Conservation (phyloP, 2,329 filamentous ascomycete species). For the Pyrenochaeta sp. region DNA sequence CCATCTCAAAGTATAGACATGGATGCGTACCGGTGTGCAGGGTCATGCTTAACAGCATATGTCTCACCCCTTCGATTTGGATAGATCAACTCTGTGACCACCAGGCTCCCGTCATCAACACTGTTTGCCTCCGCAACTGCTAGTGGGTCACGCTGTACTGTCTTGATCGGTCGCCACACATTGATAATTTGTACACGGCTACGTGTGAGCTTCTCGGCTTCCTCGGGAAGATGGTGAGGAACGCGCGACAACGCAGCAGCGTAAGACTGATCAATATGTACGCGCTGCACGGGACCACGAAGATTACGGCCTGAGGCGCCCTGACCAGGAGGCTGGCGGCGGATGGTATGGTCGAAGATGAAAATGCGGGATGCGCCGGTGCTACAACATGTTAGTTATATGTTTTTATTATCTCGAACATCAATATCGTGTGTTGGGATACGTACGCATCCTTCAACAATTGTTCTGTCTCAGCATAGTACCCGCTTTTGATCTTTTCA, state of each 20-base stretch:
- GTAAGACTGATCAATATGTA: constrained; percentile 68
- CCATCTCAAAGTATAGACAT: background rate
- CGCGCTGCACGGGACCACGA: constrained; percentile 59
- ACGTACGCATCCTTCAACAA: constrained; percentile 50
- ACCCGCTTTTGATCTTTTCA: constrained; percentile 42
- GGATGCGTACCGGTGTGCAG: constrained; percentile 31
- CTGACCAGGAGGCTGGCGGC: constrained; percentile 47
- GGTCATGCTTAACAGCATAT: constrained; percentile 35
- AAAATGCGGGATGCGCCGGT: constrained; percentile 65
- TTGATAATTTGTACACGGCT: constrained; percentile 48
- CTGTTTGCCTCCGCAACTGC: constrained; percentile 41
- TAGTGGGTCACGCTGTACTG: constrained; percentile 42
- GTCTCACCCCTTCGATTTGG: constrained; percentile 42
- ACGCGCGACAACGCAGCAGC: constrained; percentile 35
- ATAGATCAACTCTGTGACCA: constrained; percentile 40
- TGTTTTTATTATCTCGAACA: background rate
- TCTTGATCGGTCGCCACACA: constrained; percentile 48
- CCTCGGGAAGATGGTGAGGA: constrained; percentile 40
- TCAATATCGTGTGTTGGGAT: background rate
- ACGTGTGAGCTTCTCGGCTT: constrained; percentile 38
- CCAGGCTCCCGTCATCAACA: constrained; percentile 38
- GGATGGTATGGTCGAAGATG: constrained; percentile 72
- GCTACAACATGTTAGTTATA: constrained; percentile 40
- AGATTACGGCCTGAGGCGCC: constrained; percentile 33
- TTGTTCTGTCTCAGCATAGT: constrained; percentile 47